Conservation (phyloP, 352 stramenopile species). For the Globisporangium cystogenes region DNA sequence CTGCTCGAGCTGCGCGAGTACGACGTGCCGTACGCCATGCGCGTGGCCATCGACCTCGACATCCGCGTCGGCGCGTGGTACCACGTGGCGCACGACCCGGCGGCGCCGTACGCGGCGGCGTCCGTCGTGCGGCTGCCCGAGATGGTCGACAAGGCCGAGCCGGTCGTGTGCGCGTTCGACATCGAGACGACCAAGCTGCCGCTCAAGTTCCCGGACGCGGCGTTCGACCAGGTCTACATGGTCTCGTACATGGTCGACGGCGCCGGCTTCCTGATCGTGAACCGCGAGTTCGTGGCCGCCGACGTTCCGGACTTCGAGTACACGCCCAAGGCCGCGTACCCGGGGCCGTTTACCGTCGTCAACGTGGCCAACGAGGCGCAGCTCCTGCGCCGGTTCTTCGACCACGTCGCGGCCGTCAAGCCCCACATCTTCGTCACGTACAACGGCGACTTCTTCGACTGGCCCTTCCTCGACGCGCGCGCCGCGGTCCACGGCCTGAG, state of each 20-base stretch:
- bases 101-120: slow-evolving; percentile 41
- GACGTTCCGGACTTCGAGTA: slow-evolving; percentile 99
- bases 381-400: slow-evolving; percentile 86
- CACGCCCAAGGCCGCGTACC: slow-evolving; percentile 92
- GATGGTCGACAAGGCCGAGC: slow-evolving; percentile 92
- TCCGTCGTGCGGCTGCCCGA: slow-evolving; percentile 62
- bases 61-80: slow-evolving; percentile 98
- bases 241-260: slow-evolving; percentile 99
- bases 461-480: slow-evolving; percentile 96
- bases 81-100: slow-evolving; percentile 83
- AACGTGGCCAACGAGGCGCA: slow-evolving; percentile 91
- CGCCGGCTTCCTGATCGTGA: slow-evolving; percentile 96
- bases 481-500: slow-evolving; percentile 90
- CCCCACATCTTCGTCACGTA: slow-evolving; percentile 99
- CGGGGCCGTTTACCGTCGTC: slow-evolving; percentile 94
- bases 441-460: slow-evolving; percentile 99
- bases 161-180: slow-evolving; percentile 97
- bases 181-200: slow-evolving; percentile 99
- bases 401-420: slow-evolving; percentile 86
- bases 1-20: slow-evolving; percentile 96
- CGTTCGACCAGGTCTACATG: slow-evolving; percentile 93
- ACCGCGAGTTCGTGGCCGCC: slow-evolving; percentile 94
- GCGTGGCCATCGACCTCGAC: slow-evolving; percentile 94
- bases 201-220: slow-evolving; percentile 98
- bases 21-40: slow-evolving; percentile 97